Conservation (phyloP, 2,329 filamentous ascomycete genomes). For the Aspergillus uvarum region DNA sequence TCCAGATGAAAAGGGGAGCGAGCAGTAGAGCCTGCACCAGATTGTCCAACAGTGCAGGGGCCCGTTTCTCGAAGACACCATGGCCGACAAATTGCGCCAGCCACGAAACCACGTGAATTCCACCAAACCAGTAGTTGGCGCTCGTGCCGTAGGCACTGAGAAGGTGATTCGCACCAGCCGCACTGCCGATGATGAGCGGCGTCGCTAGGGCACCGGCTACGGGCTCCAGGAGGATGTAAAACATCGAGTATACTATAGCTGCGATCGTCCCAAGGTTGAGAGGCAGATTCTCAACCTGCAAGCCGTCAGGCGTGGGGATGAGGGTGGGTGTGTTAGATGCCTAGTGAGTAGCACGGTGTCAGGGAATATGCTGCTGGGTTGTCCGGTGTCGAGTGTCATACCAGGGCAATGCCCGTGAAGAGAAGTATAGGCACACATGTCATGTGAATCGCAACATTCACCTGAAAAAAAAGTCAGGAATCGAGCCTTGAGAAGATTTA, state of each 20-base stretch:
- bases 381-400: conserved; percentile 37
- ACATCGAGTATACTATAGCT: conserved; percentile 64
- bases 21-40: conserved; percentile 87
- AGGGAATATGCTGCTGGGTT: not conserved
- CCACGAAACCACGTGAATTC: conserved; percentile 74
- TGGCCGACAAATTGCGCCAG: conserved; percentile 89
- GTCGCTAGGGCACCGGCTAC: conserved; percentile 80
- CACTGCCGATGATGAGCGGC: conserved; percentile 71
- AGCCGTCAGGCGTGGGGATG: conserved; percentile 54
- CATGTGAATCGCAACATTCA: conserved; percentile 65
- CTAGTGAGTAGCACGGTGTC: conserved; percentile 35
- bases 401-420: conserved; percentile 59
- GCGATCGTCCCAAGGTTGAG: conserved; percentile 60
- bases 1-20: conserved; percentile 95
- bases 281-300: conserved; percentile 58
- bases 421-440: conserved; percentile 63
- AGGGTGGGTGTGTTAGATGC: conserved; percentile 57
- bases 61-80: conserved; percentile 80
- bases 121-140: conserved; percentile 66
- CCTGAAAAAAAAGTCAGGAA: conserved; percentile 41
- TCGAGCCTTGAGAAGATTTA: conserved; percentile 18
- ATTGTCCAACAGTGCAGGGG: conserved; percentile 88
- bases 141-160: conserved; percentile 61
- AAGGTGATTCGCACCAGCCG: conserved; percentile 74
- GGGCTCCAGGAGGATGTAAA: conserved; percentile 91